A percentile compares a stretch with the other conserved stretches of the same genome.
These are phyloP conservation scores for Suhomyces kilbournensis DNA, from an alignment of 805 yeast genomes.

Conservation along the genomic window DNA sequence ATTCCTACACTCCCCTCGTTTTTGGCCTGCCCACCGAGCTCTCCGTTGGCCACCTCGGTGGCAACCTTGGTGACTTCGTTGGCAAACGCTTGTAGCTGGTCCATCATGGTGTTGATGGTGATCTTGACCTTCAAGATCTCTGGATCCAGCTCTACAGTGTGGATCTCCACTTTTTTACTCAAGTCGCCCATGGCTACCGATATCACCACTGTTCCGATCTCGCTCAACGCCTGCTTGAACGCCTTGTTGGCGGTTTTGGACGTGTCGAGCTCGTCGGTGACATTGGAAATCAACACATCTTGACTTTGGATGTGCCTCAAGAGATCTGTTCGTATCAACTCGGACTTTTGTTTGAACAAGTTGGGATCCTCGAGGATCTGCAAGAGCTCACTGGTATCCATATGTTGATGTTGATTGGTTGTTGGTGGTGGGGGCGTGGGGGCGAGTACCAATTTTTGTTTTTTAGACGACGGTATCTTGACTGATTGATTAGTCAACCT, in stretches of 20 bases:
- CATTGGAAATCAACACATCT: conserved; percentile 23
- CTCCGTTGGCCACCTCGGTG: conserved; percentile 87
- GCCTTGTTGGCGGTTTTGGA: conserved; percentile 60
- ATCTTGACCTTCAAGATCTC: conserved; percentile 76
- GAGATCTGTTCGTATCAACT: conserved; percentile 30
- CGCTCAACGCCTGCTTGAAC: conserved; percentile 66
- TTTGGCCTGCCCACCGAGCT: conserved; percentile 85
- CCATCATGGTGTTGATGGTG: conserved; percentile 87
- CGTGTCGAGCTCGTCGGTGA: conserved; percentile 32
- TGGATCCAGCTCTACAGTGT: conserved; percentile 69
- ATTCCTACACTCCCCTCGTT: conserved; percentile 83
- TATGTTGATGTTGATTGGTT: conserved; percentile 2
- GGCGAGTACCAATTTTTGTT: neutral
- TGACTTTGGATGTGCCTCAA: conserved; percentile 28
- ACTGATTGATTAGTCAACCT: too few relatives aligned
- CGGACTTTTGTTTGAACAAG: conserved; percentile 25
- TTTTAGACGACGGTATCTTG: conserved; percentile 1
- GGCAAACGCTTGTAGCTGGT: conserved; percentile 77
- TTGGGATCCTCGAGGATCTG: conserved; percentile 40
- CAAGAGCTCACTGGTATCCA: conserved; percentile 34
- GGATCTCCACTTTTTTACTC: conserved; percentile 74
- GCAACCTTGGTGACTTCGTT: conserved; percentile 82
- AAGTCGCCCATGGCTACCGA: conserved; percentile 89
- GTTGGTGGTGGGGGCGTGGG: neutral
- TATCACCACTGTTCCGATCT: conserved; percentile 81